Percentiles rank a stretch among this genome's conserved stretches.
Conservation (phyloP, 225 moss, liverwort and hornwort species). For the Asterella californica region DNA sequence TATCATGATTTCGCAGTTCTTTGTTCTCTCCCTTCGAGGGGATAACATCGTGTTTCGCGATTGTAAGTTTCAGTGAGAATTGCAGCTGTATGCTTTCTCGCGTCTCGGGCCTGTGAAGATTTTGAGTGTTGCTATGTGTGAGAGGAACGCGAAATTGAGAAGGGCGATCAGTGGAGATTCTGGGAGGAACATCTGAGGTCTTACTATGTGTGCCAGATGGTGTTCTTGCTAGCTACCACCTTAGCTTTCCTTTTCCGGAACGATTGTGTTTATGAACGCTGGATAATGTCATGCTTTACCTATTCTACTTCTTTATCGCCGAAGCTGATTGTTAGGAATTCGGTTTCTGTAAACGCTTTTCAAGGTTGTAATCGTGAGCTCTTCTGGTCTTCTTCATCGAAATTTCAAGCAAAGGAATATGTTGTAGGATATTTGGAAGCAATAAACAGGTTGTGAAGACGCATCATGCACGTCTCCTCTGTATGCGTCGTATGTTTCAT, state of each 20-base stretch:
- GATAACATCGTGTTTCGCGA: constrained; percentile 98
- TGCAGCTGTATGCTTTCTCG: background rate
- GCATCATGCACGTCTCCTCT: background rate
- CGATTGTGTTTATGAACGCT: background rate
- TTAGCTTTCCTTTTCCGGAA: background rate
- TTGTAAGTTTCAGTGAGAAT: constrained; percentile 50
- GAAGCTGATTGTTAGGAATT: background rate
- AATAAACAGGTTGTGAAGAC: background rate
- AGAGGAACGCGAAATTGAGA: background rate
- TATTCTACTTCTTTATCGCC: background rate
- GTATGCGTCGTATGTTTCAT: background rate
- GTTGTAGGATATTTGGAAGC: background rate
- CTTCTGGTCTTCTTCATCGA: background rate
- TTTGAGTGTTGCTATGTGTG: background rate
- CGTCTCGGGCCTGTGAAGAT: background rate
- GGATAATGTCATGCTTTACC: background rate
- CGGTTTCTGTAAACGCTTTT: background rate
- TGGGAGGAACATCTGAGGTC: background rate
- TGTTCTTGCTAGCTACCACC: background rate
- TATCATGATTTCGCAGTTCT: constrained; percentile 97
- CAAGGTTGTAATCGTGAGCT: background rate
- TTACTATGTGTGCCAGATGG: background rate
- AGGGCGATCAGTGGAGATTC: background rate
- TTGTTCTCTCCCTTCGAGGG: constrained; percentile 90
- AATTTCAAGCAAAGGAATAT: background rate